phyloP scores from a whole-genome alignment of 179 eudicot genomes.

The Silene coronaria region DNA sequence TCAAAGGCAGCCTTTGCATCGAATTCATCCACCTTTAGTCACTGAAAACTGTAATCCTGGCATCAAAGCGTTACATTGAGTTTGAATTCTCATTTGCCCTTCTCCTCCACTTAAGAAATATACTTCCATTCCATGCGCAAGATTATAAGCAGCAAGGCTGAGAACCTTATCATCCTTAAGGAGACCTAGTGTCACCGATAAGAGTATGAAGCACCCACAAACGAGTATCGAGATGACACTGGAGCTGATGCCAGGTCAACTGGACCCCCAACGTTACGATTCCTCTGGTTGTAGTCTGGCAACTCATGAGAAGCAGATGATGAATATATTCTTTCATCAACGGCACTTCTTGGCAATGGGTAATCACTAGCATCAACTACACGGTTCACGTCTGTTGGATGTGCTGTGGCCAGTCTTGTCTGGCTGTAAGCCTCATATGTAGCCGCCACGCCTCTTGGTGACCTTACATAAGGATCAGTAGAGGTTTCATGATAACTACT shows the following conservation, averaged over 20 bases:
- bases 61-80: neutral
- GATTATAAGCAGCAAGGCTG: neutral
- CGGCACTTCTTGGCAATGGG: slow-evolving; percentile 25
- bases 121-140: neutral
- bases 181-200: slow-evolving; percentile 25
- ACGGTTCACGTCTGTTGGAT: slow-evolving; percentile 16
- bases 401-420: slow-evolving; percentile 21
- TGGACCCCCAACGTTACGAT: slow-evolving; percentile 24
- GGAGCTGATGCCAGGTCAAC: slow-evolving; percentile 30
- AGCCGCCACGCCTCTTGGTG: slow-evolving; percentile 20
- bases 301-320: slow-evolving; percentile 31
- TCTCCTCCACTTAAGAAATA: neutral
- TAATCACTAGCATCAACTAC: slow-evolving; percentile 13
- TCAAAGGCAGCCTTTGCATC: slow-evolving; percentile 1
- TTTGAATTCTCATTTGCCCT: neutral
- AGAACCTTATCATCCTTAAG: neutral
- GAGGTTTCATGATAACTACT: slow-evolving; percentile 32
- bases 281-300: slow-evolving; percentile 30
- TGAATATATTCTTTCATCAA: slow-evolving; percentile 26
- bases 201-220: slow-evolving; percentile 48
- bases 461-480: slow-evolving; percentile 38
- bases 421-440: slow-evolving; percentile 32
- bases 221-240: slow-evolving; percentile 37
- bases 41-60: neutral
- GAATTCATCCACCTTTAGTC: neutral